Conservation (phyloP, 352 stramenopile genomes). For the Phytopythium helicoides region DNA sequence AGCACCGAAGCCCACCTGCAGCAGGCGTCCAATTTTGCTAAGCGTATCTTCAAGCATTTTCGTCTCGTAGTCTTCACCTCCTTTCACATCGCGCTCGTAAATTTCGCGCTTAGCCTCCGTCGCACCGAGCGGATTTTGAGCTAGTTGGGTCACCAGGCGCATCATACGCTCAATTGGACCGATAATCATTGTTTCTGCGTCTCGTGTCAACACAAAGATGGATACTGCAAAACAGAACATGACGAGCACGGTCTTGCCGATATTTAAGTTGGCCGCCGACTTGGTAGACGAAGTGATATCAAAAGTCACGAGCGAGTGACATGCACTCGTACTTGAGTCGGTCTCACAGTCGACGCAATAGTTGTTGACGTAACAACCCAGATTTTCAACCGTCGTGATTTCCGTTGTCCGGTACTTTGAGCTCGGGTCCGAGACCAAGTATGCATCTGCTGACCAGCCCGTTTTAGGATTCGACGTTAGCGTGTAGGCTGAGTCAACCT, state of each 20-base stretch:
- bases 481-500: slow-evolving; percentile 27
- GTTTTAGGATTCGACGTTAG: slow-evolving; percentile 64
- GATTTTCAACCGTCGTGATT: slow-evolving; percentile 56
- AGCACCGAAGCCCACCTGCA: slow-evolving; percentile 97
- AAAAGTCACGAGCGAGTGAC: slow-evolving; percentile 72
- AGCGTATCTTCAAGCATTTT: slow-evolving; percentile 96
- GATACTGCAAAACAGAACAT: slow-evolving; percentile 91
- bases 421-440: slow-evolving; percentile 37
- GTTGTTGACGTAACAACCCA: slow-evolving; percentile 68
- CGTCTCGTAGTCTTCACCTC: slow-evolving; percentile 93
- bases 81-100: slow-evolving; percentile 70
- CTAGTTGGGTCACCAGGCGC: slow-evolving; percentile 66
- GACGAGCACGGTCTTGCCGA: slow-evolving; percentile 86
- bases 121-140: slow-evolving; percentile 64
- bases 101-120: slow-evolving; percentile 70
- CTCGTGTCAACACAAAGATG: slow-evolving; percentile 91
- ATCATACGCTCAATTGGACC: slow-evolving; percentile 97
- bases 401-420: slow-evolving; percentile 53
- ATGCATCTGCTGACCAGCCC: slow-evolving; percentile 52
- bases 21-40: slow-evolving; percentile 91
- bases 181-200: slow-evolving; percentile 95
- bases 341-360: slow-evolving; percentile 50
- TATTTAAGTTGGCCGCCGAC: slow-evolving; percentile 55
- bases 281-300: slow-evolving; percentile 56
- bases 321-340: slow-evolving; percentile 32